phyloP scores from a whole-genome alignment of 495 filamentous ascomycete species.

The Penicillium arizonense region DNA sequence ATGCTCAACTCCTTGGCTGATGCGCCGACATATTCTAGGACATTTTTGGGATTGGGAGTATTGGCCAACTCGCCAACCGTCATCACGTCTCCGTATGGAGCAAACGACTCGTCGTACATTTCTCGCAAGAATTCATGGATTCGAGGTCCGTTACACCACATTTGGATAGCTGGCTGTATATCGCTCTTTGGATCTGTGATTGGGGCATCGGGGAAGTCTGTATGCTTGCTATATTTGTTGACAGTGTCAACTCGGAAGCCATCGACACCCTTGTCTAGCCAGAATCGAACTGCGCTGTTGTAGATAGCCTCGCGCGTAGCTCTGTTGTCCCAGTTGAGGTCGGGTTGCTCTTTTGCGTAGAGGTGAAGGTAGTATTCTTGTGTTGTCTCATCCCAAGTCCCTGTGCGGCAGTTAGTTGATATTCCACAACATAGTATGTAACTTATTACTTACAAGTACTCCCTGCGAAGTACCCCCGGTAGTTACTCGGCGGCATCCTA shows the following conservation, averaged over 20 bases:
- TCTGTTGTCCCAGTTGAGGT: slow-evolving; percentile 54
- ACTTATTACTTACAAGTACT: slow-evolving; percentile 35
- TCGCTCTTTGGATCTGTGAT: slow-evolving; percentile 29
- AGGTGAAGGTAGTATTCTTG: slow-evolving; percentile 54
- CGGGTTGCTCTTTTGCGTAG: slow-evolving; percentile 49
- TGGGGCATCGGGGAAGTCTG: slow-evolving; percentile 41
- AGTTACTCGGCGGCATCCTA: slow-evolving; percentile 55
- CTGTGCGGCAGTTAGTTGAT: not conserved
- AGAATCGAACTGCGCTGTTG: slow-evolving; percentile 47
- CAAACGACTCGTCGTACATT: slow-evolving; percentile 35
- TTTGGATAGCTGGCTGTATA: slow-evolving; percentile 40
- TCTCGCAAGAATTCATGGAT: slow-evolving; percentile 52
- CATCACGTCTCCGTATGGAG: slow-evolving; percentile 37
- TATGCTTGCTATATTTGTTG: slow-evolving; percentile 50
- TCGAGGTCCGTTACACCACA: slow-evolving; percentile 53
- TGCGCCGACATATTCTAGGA: slow-evolving; percentile 43
- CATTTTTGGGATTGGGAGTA: slow-evolving; percentile 35
- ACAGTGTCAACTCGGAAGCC: slow-evolving; percentile 56
- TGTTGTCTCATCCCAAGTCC: slow-evolving; percentile 47
- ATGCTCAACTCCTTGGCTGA: slow-evolving; percentile 44
- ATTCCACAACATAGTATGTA: not conserved
- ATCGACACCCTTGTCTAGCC: slow-evolving; percentile 49
- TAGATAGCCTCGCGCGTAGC: slow-evolving; percentile 45
- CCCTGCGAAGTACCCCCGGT: slow-evolving; percentile 48
- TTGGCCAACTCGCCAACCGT: slow-evolving; percentile 52